A percentile compares a stretch with the other conserved stretches of the same genome.
Conservation (phyloP, 2,329 filamentous ascomycete species). For the Aspergillus sp. region DNA sequence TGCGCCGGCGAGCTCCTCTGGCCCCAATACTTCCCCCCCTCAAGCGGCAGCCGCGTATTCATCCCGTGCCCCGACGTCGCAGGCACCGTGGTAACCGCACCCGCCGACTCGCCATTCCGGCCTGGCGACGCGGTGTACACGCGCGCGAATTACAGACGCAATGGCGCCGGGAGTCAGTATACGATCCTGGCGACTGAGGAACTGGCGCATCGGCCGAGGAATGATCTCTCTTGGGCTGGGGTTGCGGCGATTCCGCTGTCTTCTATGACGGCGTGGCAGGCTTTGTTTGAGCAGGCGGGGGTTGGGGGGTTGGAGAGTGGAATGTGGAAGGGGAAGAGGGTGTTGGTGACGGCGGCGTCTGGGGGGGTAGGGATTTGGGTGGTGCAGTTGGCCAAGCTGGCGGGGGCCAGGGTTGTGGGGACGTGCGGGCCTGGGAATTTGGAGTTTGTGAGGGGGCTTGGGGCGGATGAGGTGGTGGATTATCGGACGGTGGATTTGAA, state of each 20-base stretch:
- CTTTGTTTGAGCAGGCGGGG: slow-evolving; percentile 41
- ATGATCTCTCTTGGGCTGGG: slow-evolving; percentile 34
- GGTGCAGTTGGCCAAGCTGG: slow-evolving; percentile 31
- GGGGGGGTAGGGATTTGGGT: slow-evolving; percentile 48
- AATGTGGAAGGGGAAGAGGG: slow-evolving; percentile 33
- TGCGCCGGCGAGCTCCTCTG: slow-evolving; percentile 47
- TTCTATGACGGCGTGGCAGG: slow-evolving; percentile 46
- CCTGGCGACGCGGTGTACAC: slow-evolving; percentile 41
- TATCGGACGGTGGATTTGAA: slow-evolving; percentile 29
- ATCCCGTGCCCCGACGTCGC: slow-evolving; percentile 47
- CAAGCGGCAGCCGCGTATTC: slow-evolving; percentile 23
- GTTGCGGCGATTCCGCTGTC: slow-evolving; percentile 42
- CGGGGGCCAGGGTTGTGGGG: slow-evolving; percentile 40
- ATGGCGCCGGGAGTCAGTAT: slow-evolving; percentile 41
- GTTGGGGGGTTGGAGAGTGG: slow-evolving; percentile 11
- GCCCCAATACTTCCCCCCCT: slow-evolving; percentile 33
- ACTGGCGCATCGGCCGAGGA: slow-evolving; percentile 36
- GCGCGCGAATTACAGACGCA: slow-evolving; percentile 35
- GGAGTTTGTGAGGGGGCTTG: slow-evolving; percentile 40
- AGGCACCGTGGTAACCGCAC: slow-evolving; percentile 38
- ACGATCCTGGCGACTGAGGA: slow-evolving; percentile 36
- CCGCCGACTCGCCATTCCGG: slow-evolving; percentile 37
- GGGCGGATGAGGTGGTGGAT: slow-evolving; percentile 44
- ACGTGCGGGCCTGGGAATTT: slow-evolving; percentile 41
- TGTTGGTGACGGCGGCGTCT: slow-evolving; percentile 47